phyloP scores from a whole-genome alignment of 495 filamentous ascomycete species.

The Penicillium silybi region DNA sequence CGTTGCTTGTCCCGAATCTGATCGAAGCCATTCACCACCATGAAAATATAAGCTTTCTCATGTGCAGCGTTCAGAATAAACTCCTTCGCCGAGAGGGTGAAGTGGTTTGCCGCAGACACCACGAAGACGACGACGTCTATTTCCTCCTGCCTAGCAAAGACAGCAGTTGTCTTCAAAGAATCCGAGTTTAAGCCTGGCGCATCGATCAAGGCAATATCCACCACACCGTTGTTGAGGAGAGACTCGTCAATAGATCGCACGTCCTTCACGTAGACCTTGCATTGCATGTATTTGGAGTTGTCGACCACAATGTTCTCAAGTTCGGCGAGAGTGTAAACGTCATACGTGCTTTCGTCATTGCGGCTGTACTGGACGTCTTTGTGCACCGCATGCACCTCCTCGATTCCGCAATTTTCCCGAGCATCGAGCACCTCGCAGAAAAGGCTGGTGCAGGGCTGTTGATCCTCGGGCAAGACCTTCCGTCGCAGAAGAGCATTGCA shows the following conservation, averaged over 20 bases:
- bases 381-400: slow-evolving; percentile 94
- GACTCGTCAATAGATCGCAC: slow-evolving; percentile 88
- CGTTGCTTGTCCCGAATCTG: slow-evolving; percentile 84
- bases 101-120: slow-evolving; percentile 95
- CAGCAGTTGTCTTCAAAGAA: slow-evolving; percentile 91
- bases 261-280: slow-evolving; percentile 96
- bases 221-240: slow-evolving; percentile 92
- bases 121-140: slow-evolving; percentile 99
- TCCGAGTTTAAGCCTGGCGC: slow-evolving; percentile 94
- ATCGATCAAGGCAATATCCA: slow-evolving; percentile 97
- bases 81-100: slow-evolving; percentile 91
- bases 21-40: slow-evolving; percentile 97
- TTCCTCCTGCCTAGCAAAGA: slow-evolving; percentile 95
- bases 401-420: slow-evolving; percentile 80
- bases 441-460: slow-evolving; percentile 97
- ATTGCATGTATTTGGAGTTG: slow-evolving; percentile 81
- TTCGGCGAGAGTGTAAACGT: slow-evolving; percentile 70
- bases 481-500: slow-evolving; percentile 92
- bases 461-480: slow-evolving; percentile 92
- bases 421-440: slow-evolving; percentile 97
- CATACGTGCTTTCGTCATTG: slow-evolving; percentile 89
- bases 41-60: slow-evolving; percentile 98
- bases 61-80: slow-evolving; percentile 94
- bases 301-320: slow-evolving; percentile 88
- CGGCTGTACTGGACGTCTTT: slow-evolving; percentile 75